Base-by-base conservation (phyloP, 306 rosid genomes). In the Fagus sylvatica region DNA sequence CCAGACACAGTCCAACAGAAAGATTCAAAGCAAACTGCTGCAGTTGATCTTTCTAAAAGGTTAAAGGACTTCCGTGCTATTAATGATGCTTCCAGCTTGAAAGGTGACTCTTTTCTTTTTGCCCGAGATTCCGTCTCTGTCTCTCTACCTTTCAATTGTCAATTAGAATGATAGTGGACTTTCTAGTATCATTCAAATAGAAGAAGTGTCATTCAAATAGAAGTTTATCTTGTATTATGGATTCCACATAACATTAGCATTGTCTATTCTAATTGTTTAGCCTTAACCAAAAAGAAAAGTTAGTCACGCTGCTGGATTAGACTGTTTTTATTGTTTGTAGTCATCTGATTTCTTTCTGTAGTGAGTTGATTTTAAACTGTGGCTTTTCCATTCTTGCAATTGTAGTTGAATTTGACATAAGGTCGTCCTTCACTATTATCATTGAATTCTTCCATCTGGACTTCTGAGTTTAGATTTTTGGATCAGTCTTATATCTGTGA, bases 21-120 rank as follows among this genome's bases (percentile, higher is more conserved):
- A 82, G 97, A 91, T 43, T 66, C 85, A 43, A 90, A 88, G 87
- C 96, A 88, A 76, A 91, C 91, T 56, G 91, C 95, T 75, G 99
- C 98, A 2, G 92, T 87, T 81, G 98, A 84, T 89, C 89, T 96
- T 81, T 96, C 99, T 34, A 96, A 96, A 84, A 88, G 98, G 80
- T 83, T 96, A 70, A 89, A 93, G 87, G 97, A 96, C 84, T 82
- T 93, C 37, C 99, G 85, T 36, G 79, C 96, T 49, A 15, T 87
- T 49, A 96, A 93, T 76, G 99, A 96, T 85, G 98, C 96, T 76
- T 57, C 87, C 85, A 93, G 98, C 80, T 13, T 96, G 83, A 93
- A 87, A 93, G 98, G 99, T 96, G 51, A 57, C 59, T 64, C 53
- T n/a, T 56, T 57, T 51, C 76, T 39, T 78, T 71, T 56, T 71